Evolutionary conservation across 192 early-diverging fungal species (phyloP), one percentile per base, ranked within the genome.

Genomic region (Phycomyces nitens): DNA sequence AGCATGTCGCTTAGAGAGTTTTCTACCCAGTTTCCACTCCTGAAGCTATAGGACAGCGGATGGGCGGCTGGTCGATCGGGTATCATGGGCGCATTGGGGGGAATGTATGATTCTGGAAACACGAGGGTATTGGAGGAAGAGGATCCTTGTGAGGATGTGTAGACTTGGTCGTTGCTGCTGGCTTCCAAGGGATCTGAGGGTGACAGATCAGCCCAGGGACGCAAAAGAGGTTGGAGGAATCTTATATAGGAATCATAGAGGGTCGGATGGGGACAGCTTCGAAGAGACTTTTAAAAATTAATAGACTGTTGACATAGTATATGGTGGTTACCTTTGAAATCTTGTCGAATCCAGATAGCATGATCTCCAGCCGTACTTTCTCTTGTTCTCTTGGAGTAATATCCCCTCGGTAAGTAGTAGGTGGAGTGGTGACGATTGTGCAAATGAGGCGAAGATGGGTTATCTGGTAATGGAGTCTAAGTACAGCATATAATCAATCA

Each of bases 331-430:
- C 74, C 65, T 67, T 76, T 41, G 65, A 55, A 26, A 71, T 64
- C 24, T 71, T 70, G 23, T 76, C 74, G 56, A 76, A 76, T 3
- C 74, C 74, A 18, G 74, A 76, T 16, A 65, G 26, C 69, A 76
- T 66, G 24, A 76, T 43, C 43, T 76, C 74, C 9, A 68, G 22
- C 1, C 74, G 65, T 41, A 76, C 60, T 18, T 58, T 64, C 53
- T 76, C 74, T 44, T 68, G 59, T 42, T 65, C 69, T 9, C 60
- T 40, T 10, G 51, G 40, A 54, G 65, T 60, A 54, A 63, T 71
- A 21, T 39, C 5, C 0, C 69, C 74, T 6, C 52, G 39, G 51
- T 67, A 76, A 18, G 60, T 56, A 8, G 69, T 71, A 15, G 74
- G 69, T 40, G 56, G 69, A 16, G 69, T 76, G 12, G 64, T 64